Evolutionary conservation across 805 yeast genomes (phyloP).

Genomic region (Kazachstania psychrophila): DNA sequence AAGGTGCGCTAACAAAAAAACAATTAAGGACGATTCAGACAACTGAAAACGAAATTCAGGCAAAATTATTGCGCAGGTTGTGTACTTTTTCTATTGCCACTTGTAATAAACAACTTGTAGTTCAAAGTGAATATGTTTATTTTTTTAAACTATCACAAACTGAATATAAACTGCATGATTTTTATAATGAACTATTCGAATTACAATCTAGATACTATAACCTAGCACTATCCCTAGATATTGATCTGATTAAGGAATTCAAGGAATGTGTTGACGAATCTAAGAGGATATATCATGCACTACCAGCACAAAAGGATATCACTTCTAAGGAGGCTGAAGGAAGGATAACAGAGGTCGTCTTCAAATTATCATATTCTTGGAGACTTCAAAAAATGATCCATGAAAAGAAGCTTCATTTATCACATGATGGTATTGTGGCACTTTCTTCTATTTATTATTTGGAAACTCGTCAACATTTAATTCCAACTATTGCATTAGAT

Average conservation of each 20-base stretch:
- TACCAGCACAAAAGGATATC: conserved; percentile 25
- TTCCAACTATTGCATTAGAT: conserved; percentile 12
- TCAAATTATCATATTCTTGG: conserved; percentile 32
- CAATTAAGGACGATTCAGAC: conserved; percentile 35
- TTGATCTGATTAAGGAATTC: conserved; percentile 42
- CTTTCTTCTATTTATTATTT: conserved; percentile 19
- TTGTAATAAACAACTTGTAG: conserved; percentile 25
- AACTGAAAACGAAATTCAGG: conserved; percentile 55
- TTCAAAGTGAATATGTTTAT: conserved; percentile 21
- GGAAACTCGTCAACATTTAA: conserved; percentile 14
- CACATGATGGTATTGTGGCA: conserved; percentile 29
- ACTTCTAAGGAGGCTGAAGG: conserved; percentile 26
- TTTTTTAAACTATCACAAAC: conserved; percentile 15
- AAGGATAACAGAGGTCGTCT: conserved; percentile 30
- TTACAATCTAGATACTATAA: conserved; percentile 35
- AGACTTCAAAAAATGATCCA: conserved; percentile 24
- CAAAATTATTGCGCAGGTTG: conserved; percentile 54
- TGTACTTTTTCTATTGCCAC: conserved; percentile 44
- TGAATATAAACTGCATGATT: conserved; percentile 17
- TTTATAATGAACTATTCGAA: conserved; percentile 23
- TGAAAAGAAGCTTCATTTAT: conserved; percentile 24
- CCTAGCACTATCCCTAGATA: conserved; percentile 57
- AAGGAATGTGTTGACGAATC: conserved; percentile 31
- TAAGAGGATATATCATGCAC: conserved; percentile 33
- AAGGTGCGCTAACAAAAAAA: conserved; percentile 23